phyloP scores from a whole-genome alignment of 139 green algal genomes.

The Yamagishiella unicocca region DNA sequence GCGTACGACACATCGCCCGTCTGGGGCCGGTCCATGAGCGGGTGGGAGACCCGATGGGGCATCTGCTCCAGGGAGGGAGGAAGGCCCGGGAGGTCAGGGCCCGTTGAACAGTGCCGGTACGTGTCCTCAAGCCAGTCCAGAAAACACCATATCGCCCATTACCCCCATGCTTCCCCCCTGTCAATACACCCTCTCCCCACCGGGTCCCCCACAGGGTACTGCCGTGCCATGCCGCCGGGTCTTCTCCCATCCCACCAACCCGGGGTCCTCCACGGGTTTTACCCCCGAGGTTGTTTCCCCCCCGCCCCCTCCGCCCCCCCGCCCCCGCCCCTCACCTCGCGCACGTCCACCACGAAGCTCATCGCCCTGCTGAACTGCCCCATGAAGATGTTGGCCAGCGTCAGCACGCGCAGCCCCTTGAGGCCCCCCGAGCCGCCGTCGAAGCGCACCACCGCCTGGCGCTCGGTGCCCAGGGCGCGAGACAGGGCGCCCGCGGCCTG shows the following conservation, averaged over 20 bases:
- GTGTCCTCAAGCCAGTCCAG: too few relatives aligned
- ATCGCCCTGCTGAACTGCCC: not conserved
- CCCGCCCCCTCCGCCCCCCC: not conserved
- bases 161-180: too few relatives aligned
- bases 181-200: too few relatives aligned
- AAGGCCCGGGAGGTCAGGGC: too few relatives aligned
- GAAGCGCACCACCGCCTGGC: not conserved
- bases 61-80: too few relatives aligned
- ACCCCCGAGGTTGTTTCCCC: too few relatives aligned
- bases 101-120: too few relatives aligned
- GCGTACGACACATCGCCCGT: constrained; percentile 5
- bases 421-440: constrained; percentile 3
- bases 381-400: constrained; percentile 32
- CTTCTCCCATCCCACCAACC: too few relatives aligned
- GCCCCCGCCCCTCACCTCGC: not conserved
- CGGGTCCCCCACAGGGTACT: too few relatives aligned
- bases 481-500: not conserved
- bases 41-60: not conserved
- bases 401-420: constrained; percentile 28
- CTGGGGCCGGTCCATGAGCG: not conserved
- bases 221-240: too few relatives aligned
- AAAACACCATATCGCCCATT: too few relatives aligned
- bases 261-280: too few relatives aligned
- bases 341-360: constrained; percentile 23
- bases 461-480: not conserved